phyloP scores from a whole-genome alignment of 2,329 filamentous ascomycete species.

The Cryphonectria carpinicola region DNA sequence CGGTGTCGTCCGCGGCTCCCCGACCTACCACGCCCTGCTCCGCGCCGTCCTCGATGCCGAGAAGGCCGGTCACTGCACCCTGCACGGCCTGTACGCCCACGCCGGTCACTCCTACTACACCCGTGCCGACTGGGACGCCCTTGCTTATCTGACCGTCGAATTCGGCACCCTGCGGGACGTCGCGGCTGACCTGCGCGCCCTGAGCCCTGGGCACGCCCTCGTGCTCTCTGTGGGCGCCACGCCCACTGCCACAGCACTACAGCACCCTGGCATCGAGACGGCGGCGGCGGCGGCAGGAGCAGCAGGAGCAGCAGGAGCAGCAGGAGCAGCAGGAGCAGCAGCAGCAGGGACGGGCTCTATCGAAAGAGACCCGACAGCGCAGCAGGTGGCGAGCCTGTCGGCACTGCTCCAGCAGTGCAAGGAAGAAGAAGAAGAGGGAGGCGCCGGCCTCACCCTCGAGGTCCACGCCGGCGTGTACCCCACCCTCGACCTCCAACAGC shows the following conservation, averaged over 20 bases:
- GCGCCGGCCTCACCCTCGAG: constrained; percentile 56
- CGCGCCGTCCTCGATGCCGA: constrained; percentile 61
- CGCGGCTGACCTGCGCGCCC: constrained; percentile 42
- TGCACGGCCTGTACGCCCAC: constrained; percentile 50
- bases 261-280: constrained; percentile 51
- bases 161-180: constrained; percentile 57
- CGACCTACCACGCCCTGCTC: constrained; percentile 61
- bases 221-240: constrained; percentile 76
- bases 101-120: constrained; percentile 68
- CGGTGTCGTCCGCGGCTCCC: constrained; percentile 57
- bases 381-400: constrained; percentile 40
- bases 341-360: neutral
- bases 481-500: constrained; percentile 76
- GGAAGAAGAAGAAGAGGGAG: constrained; percentile 26
- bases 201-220: constrained; percentile 38
- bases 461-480: constrained; percentile 80
- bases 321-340: constrained; percentile 1
- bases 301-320: constrained; percentile 10
- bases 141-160: constrained; percentile 63
- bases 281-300: constrained; percentile 26
- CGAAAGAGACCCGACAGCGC: neutral
- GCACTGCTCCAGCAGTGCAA: constrained; percentile 44
- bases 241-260: constrained; percentile 70
- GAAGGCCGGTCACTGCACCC: constrained; percentile 43
- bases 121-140: constrained; percentile 56